phyloP scores from a whole-genome alignment of 495 filamentous ascomycete genomes.

The Penicillium cataractarum region DNA sequence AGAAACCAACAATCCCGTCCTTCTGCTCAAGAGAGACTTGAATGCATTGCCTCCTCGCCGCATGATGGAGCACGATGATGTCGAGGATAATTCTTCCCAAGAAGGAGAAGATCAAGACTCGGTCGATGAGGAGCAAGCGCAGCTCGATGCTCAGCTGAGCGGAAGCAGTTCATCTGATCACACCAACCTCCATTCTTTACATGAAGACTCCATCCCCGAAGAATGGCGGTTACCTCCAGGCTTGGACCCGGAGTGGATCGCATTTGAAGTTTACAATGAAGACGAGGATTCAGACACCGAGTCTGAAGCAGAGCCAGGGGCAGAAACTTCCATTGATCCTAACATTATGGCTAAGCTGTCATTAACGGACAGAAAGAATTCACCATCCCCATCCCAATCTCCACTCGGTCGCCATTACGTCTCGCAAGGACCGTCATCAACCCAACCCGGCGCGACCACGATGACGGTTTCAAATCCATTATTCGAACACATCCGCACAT shows the following conservation, averaged over 20 bases:
- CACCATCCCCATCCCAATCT: slow-evolving; percentile 27
- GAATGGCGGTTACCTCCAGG: slow-evolving; percentile 73
- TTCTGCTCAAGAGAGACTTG: slow-evolving; percentile 83
- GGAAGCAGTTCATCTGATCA: slow-evolving; percentile 42
- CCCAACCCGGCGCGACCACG: slow-evolving; percentile 43
- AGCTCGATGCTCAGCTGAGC: slow-evolving; percentile 69
- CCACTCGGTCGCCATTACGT: slow-evolving; percentile 15
- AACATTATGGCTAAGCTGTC: slow-evolving; percentile 47
- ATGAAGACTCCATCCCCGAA: slow-evolving; percentile 44
- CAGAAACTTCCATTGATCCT: slow-evolving; percentile 40
- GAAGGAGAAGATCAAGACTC: slow-evolving; percentile 29
- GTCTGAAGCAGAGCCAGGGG: slow-evolving; percentile 49
- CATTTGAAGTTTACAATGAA: slow-evolving; percentile 84
- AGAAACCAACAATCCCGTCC: slow-evolving; percentile 80
- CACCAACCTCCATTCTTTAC: slow-evolving; percentile 27
- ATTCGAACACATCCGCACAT: slow-evolving; percentile 68
- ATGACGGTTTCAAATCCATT: slow-evolving; percentile 45
- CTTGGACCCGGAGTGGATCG: slow-evolving; percentile 93
- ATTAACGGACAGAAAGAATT: slow-evolving; percentile 30
- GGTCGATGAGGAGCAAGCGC: slow-evolving; percentile 55
- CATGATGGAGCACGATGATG: slow-evolving; percentile 60
- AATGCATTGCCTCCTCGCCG: slow-evolving; percentile 72
- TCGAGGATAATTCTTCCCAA: slow-evolving; percentile 29
- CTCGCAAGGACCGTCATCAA: slow-evolving; percentile 16
- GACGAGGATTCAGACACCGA: slow-evolving; percentile 62